Evolutionary conservation across 768 basidiomycete genomes (phyloP), one percentile per base, ranked within the genome.

Genomic region (Hirschioporus abietinus): DNA sequence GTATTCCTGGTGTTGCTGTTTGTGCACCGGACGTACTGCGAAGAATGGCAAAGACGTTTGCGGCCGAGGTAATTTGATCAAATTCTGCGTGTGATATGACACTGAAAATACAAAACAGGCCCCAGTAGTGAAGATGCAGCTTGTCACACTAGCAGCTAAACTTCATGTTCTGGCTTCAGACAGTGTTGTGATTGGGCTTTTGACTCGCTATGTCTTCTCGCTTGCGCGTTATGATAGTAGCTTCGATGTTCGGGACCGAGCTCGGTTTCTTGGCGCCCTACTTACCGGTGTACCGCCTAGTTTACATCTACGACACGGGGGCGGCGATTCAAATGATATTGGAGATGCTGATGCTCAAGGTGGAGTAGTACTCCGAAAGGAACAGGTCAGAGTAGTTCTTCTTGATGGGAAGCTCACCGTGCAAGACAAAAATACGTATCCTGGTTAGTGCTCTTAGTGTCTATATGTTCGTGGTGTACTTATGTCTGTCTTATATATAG

Each of bases 11-110:
- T 18, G 76, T 95, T 8, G 87, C 81, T 5, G 81, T 83, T 34
- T 96, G 92, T 93, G 93, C 89, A 0, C 93, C 96, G 0, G 97
- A 99, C 74, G 86, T 96, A 5, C 77, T 99, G 12, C 81, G 96
- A n/a, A 90, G 89, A 71, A 78, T 86, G 5, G 88, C 87, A 1
- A 93, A 90, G 74, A 81, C 83, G 0, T 96, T 97, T 73, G 75
- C 71, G 1, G 71, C 82, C 58, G 95, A 97, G 83, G 93, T 91
- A 70, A 17, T n/a, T n/a, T 17, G 6, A 61, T 58, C 25, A 65
- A 42, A 6, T 62, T 63, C 62, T 26, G 24, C 27, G 61, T 34
- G 68, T 3, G 8, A 57, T 52, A 26, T 26, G 52, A 23, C 27
- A 63, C 34, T 65, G 26, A 60, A 59, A 34, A 60, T 64, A 69